Percentiles rank a stretch among this genome's conserved stretches.
phyloP scores from a whole-genome alignment of 2,329 filamentous ascomycete genomes.

The Stagonosporopsis cucurbitacearum region DNA sequence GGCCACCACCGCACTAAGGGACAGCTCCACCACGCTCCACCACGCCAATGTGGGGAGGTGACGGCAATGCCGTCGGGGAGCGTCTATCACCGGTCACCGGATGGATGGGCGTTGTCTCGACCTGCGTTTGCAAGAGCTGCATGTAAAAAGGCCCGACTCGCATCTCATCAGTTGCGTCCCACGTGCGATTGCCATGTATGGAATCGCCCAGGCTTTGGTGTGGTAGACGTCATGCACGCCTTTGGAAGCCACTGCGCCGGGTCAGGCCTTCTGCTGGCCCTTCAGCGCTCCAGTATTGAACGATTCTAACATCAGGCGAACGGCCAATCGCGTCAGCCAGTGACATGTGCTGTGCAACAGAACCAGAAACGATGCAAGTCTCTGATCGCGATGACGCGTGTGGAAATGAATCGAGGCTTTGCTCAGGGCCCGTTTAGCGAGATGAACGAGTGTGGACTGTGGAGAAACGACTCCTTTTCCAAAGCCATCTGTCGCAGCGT shows the following conservation, averaged over 20 bases:
- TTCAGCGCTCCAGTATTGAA: slow-evolving; percentile 26
- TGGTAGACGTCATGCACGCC: slow-evolving; percentile 40
- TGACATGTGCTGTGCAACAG: slow-evolving; percentile 35
- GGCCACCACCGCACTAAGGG: slow-evolving; percentile 21
- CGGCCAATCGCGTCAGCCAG: slow-evolving; percentile 29
- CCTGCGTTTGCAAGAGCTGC: slow-evolving; percentile 5
- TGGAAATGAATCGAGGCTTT: slow-evolving; percentile 37
- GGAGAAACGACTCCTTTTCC: slow-evolving; percentile 42
- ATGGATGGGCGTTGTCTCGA: slow-evolving; percentile 13
- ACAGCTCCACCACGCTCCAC: slow-evolving; percentile 13
- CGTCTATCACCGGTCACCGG: slow-evolving; percentile 16
- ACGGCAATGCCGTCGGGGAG: slow-evolving; percentile 19
- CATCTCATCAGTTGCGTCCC: slow-evolving; percentile 30
- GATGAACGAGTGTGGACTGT: slow-evolving; percentile 47
- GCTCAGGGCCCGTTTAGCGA: slow-evolving; percentile 41
- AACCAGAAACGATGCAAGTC: slow-evolving; percentile 18
- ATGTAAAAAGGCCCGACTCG: slow-evolving; percentile 14
- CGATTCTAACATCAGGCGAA: slow-evolving; percentile 17
- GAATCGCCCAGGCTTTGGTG: slow-evolving; percentile 28
- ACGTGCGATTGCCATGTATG: slow-evolving; percentile 35
- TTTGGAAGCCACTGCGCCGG: slow-evolving; percentile 36
- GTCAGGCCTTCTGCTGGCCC: slow-evolving; percentile 28
- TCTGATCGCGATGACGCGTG: slow-evolving; percentile 29
- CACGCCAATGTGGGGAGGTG: slow-evolving; percentile 11
- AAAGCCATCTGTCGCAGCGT: slow-evolving; percentile 21